Conservation (phyloP, 768 basidiomycete species). For the Leccinum subtestaceum region DNA sequence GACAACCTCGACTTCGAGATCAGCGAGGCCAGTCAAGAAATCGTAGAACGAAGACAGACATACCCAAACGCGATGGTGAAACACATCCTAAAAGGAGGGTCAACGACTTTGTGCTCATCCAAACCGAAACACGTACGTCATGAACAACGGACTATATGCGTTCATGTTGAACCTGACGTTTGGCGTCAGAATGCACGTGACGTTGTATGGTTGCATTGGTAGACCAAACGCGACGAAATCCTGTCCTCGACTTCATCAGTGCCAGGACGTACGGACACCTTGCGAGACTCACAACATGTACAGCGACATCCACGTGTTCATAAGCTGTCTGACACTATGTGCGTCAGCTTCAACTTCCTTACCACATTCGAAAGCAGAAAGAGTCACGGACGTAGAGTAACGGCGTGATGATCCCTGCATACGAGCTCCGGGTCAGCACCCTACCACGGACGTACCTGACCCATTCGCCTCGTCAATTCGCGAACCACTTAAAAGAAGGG, state of each 20-base stretch:
- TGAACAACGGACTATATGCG: constrained; percentile 58
- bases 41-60: neutral
- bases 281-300: constrained; percentile 50
- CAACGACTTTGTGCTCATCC: neutral
- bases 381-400: constrained; percentile 48
- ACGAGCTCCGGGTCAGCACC: constrained; percentile 26
- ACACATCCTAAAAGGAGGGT: constrained; percentile 14
- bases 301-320: constrained; percentile 57
- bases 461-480: neutral
- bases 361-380: constrained; percentile 33
- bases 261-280: neutral
- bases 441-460: constrained; percentile 43
- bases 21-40: neutral
- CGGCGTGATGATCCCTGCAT: constrained; percentile 32
- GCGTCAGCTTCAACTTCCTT: neutral
- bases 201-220: constrained; percentile 52
- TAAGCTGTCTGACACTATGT: constrained; percentile 38
- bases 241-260: constrained; percentile 18
- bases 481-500: neutral
- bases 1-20: constrained; percentile 68
- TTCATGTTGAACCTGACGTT: constrained; percentile 52
- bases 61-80: constrained; percentile 34
- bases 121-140: constrained; percentile 37
- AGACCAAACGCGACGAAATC: constrained; percentile 61
- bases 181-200: constrained; percentile 52